These are phyloP conservation scores for Cordyceps cateniannulata DNA, from an alignment of 2,329 filamentous ascomycete genomes.

Conservation along the genomic window DNA sequence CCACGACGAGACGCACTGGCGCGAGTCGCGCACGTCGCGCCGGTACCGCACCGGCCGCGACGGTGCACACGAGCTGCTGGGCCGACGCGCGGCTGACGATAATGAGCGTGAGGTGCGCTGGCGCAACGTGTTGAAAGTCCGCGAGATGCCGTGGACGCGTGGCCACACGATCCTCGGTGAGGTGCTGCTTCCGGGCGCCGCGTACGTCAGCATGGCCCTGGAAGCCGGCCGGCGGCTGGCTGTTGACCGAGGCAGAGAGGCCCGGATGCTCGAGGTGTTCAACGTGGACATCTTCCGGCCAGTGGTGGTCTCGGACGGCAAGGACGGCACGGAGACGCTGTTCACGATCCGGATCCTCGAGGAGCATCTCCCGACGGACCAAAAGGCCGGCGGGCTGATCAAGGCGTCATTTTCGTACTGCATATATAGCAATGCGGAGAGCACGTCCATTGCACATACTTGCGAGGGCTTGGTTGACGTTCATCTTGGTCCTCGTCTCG, in stretches of 20 bases:
- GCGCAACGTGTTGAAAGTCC: constrained; percentile 39
- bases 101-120: constrained; percentile 30
- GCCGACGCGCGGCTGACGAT: constrained; percentile 20
- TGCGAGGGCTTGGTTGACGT: background rate
- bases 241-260: background rate
- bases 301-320: background rate
- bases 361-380: background rate
- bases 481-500: background rate
- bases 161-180: constrained; percentile 49
- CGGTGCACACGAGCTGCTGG: constrained; percentile 35
- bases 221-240: constrained; percentile 29
- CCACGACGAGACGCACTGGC: constrained; percentile 22
- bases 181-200: constrained; percentile 37
- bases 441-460: background rate
- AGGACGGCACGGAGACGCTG: background rate
- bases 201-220: constrained; percentile 35
- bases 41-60: constrained; percentile 31
- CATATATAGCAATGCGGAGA: background rate
- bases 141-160: constrained; percentile 47
- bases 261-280: constrained; percentile 4
- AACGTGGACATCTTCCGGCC: constrained; percentile 2
- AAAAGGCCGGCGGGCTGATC: background rate
- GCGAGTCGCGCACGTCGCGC: constrained; percentile 18
- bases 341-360: background rate
- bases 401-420: background rate